Evolutionary conservation across 768 basidiomycete species (phyloP), one percentile per base, ranked within the genome.

Genomic region (Floccularia luteovirens): DNA sequence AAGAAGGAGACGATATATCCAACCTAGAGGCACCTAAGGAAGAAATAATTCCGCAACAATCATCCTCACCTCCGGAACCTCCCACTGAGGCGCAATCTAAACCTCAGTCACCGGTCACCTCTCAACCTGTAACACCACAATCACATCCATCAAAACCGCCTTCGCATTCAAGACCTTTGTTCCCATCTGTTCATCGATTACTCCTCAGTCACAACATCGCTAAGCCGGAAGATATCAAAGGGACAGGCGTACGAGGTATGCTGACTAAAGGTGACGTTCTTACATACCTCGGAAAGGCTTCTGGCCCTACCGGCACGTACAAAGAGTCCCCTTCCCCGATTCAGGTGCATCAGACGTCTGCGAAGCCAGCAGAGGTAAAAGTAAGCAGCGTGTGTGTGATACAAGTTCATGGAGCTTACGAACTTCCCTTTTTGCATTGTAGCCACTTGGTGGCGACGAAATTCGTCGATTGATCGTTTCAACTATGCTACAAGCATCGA

Each of bases 211-310:
- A 87, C 52, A 64, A 60, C 36, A 64, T 91, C 46, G 51, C 64
- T 4, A 70, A 82, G 45, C 63, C 75, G 17, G 74, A 76, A 38
- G 66, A 69, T 41, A 86, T 99, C 56, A 83, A 82, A 46, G 92
- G 87, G 4, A 94, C 91, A 2, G 94, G 94, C 36, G 69, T 88
- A 38, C 74, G 87, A 25, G 94, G 96, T 11, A 93, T 92, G 84
- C 59, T 98, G 44, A 98, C 93, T 35, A 97, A 97, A 60, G 96
- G 96, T 8, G 94, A 99, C 55, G 82, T 98, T 1, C 72, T 99
- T 21, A 66, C 89, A 2, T 81, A 78, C 61, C 69, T 96, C 4
- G 94, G 94, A 14, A 81, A 82, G 59, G 86, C 91, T 14, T 81
- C 81, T 8, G 69, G 72, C 24, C 87, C 90, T 0, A 66, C 72